Percentiles rank a stretch among this genome's conserved stretches.
Evolutionary conservation across 495 filamentous ascomycete species (phyloP).

Genomic region (Neurospora sp.): DNA sequence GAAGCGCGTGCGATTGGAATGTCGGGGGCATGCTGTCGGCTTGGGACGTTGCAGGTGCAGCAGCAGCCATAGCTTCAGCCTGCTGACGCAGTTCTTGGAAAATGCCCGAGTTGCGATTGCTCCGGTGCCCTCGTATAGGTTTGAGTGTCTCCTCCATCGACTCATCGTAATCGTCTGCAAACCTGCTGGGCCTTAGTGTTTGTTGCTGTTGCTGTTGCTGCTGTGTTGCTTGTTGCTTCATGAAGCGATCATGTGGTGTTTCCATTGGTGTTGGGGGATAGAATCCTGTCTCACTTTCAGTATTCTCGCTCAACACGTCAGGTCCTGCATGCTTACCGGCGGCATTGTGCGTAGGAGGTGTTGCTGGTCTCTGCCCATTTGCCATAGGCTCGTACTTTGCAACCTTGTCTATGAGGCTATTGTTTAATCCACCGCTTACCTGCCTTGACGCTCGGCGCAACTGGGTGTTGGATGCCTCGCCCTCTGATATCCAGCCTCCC

Average conservation of each 20-base stretch:
- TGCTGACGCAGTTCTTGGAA: conserved; percentile 38
- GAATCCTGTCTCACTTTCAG: conserved; percentile 25
- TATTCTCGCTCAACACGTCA: neutral
- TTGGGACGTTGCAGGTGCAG: conserved; percentile 22
- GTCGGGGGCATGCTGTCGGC: conserved; percentile 36
- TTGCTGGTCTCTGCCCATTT: conserved; percentile 40
- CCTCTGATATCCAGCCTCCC: conserved; percentile 35
- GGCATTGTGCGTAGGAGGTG: conserved; percentile 45
- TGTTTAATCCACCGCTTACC: conserved; percentile 28
- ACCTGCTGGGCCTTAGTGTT: conserved; percentile 25
- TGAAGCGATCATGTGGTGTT: conserved; percentile 30
- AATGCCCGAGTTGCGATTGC: conserved; percentile 24
- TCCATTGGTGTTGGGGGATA: conserved; percentile 40
- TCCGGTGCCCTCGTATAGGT: conserved; percentile 26
- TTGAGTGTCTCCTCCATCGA: conserved; percentile 52
- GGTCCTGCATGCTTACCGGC: conserved; percentile 34
- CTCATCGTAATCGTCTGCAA: conserved; percentile 41
- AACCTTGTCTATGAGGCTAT: conserved; percentile 42
- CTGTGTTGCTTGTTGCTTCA: conserved; percentile 22
- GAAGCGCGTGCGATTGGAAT: conserved; percentile 21
- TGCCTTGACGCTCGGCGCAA: conserved; percentile 29
- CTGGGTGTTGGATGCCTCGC: conserved; percentile 25
- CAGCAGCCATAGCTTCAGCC: conserved; percentile 21
- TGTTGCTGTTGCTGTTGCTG: conserved; percentile 16
- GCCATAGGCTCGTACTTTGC: conserved; percentile 40